A percentile compares a stretch with the other conserved stretches of the same genome.
phyloP scores from a whole-genome alignment of 352 stramenopile genomes.

The Pythium utonaiense region DNA sequence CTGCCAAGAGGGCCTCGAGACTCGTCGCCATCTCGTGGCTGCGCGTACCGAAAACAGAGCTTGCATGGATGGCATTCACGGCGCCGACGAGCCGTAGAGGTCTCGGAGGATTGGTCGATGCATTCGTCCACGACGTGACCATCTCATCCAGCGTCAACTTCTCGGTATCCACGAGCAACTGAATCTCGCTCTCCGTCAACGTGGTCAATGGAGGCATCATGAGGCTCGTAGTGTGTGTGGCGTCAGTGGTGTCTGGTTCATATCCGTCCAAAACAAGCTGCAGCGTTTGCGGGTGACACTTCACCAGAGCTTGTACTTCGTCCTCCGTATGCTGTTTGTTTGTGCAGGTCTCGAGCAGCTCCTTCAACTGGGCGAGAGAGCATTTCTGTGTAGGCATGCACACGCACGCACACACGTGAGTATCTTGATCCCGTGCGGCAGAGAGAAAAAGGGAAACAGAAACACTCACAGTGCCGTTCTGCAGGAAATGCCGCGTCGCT shows the following conservation, averaged over 20 bases:
- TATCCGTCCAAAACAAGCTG: not conserved
- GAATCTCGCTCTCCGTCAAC: not conserved
- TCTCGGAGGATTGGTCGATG: not conserved
- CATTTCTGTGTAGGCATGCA: too few relatives aligned
- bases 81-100: not conserved
- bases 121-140: constrained; percentile 2
- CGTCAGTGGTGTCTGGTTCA: not conserved
- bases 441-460: not conserved
- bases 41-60: not conserved
- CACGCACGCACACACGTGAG: not conserved
- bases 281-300: not conserved
- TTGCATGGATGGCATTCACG: constrained; percentile 3
- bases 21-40: not conserved
- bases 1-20: not conserved
- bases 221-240: not conserved
- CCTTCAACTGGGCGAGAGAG: not conserved
- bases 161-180: constrained; percentile 8
- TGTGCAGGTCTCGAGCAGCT: not conserved
- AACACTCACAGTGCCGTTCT: constrained; percentile 9
- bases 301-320: not conserved
- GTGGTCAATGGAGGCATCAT: not conserved
- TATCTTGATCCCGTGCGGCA: not conserved
- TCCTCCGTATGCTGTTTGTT: not conserved
- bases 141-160: constrained; percentile 9
- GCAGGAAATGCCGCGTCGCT: constrained; percentile 16